Evolutionary conservation across 164 flowering plant genomes (phyloP), one percentile per base, ranked within the genome.

Genomic region (Liquidambar formosana): DNA sequence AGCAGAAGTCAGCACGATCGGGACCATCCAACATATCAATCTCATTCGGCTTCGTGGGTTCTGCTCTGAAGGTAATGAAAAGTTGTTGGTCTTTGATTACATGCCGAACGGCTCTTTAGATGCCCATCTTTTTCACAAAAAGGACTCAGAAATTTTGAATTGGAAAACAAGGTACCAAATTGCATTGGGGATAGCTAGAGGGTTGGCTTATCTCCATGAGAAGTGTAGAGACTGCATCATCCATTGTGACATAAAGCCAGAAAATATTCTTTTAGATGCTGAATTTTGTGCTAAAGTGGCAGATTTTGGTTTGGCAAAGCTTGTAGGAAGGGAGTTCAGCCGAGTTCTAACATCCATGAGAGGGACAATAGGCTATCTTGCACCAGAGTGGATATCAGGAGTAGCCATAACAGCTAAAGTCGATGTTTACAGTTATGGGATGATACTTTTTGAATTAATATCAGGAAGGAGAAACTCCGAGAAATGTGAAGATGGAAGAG

Each of bases 1-100:
- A 49, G 53, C 83, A 4, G 92, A 89, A 66, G 94, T 89, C n/a
- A 81, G 82, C 79, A 86, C 92, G 1, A 88, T 89, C 12, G 94
- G 94, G 56, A 85, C 77, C 27, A 77, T 88, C 68, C 93, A 84
- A 27, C 89, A 85, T 66, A 78, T 82, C 6, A 85, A 87, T 76
- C 84, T 85, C 14, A 80, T 85, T 41, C 80, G 86, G 6, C 79
- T 87, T 43, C 80, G 79, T 13, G 92, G 92, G 15, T 85, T 84
- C 44, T 87, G 89, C 75, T 76, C 82, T 1, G 86, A 85, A 69
- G 78, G 80, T 52, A 57, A 69, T 19, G 75, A 74, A 26, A 81
- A 78, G 63, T 60, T 81, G 74, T 66, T 88, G 67, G 86, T 88
- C 4, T 88, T 84, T 57, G 89, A 83, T 27, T 87, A 81, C 72